Conservation (phyloP, 345 rosid genomes). For the Zanthoxylum bungeanum region DNA sequence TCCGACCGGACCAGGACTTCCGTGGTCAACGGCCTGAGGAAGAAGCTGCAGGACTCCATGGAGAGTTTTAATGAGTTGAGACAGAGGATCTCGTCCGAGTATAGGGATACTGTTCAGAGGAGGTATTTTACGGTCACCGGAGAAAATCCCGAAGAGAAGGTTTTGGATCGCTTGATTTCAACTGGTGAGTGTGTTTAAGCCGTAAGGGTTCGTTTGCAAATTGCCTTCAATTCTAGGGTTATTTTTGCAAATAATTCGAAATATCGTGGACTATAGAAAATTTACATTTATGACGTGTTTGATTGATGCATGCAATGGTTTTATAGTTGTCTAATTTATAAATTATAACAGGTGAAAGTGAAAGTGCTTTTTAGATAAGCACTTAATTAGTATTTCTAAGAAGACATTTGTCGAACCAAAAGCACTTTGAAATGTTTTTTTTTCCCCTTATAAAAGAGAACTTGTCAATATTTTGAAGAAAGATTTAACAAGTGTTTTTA, state of each 20-base stretch:
- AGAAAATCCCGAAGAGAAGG: constrained; percentile 79
- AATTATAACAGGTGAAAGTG: too few relatives aligned
- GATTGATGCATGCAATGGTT: neutral
- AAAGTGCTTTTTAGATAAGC: neutral
- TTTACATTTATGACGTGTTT: neutral
- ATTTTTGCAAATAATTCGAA: neutral
- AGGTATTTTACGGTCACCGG: constrained; percentile 93
- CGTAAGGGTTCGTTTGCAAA: too few relatives aligned
- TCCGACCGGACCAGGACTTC: constrained; percentile 85
- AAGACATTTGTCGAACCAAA: neutral
- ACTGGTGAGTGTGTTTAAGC: constrained; percentile 60
- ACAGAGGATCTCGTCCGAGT: constrained; percentile 68
- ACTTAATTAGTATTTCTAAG: neutral
- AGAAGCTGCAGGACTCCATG: constrained; percentile 90
- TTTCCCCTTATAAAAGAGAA: neutral
- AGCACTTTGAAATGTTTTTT: neutral
- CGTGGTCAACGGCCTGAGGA: constrained; percentile 82
- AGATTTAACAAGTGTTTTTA: too few relatives aligned
- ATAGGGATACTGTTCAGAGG: constrained; percentile 89
- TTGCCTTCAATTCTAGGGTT: neutral
- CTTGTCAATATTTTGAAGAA: neutral
- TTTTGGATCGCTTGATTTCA: constrained; percentile 78
- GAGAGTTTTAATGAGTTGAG: constrained; percentile 72
- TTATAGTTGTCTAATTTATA: neutral
- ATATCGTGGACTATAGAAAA: too few relatives aligned